Percentiles rank a stretch among this genome's conserved stretches.
Conservation (phyloP, 176 grass and related monocot species). For the Lolium rigidum region DNA sequence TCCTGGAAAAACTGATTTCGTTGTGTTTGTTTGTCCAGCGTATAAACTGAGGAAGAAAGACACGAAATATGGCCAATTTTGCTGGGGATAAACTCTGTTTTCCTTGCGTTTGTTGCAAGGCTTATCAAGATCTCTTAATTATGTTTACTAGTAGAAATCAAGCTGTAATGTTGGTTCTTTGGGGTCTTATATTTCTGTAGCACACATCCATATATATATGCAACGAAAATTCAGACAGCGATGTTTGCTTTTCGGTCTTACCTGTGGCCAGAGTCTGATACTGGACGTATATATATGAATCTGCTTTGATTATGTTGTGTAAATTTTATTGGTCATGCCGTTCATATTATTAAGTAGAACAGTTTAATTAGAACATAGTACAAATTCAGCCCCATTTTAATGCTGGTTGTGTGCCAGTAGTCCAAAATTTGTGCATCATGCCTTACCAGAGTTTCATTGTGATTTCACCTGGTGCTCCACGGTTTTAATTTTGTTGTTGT, state of each 20-base stretch:
- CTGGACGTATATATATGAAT: neutral
- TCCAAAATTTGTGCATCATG: too few species aligned
- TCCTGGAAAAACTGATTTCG: neutral
- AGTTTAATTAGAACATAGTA: neutral
- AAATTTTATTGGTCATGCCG: neutral
- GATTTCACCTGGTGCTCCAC: too few species aligned
- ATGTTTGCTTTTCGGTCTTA: neutral
- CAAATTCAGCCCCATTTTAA: too few species aligned
- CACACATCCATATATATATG: neutral
- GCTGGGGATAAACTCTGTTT: neutral
- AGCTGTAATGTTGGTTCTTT: neutral
- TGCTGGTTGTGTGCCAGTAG: too few species aligned
- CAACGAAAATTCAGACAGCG: neutral
- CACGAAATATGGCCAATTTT: neutral
- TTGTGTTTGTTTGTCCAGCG: neutral
- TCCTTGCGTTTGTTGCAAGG: neutral
- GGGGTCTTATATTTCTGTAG: neutral
- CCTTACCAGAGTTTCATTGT: too few species aligned
- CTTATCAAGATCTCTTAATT: neutral
- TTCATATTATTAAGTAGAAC: neutral
- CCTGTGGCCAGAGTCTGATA: neutral
- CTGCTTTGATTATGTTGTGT: neutral
- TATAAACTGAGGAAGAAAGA: neutral
- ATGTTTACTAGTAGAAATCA: neutral
- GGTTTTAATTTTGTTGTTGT: too few species aligned